phyloP scores from a whole-genome alignment of 345 rosid species.

The Hibiscus syriacus region DNA sequence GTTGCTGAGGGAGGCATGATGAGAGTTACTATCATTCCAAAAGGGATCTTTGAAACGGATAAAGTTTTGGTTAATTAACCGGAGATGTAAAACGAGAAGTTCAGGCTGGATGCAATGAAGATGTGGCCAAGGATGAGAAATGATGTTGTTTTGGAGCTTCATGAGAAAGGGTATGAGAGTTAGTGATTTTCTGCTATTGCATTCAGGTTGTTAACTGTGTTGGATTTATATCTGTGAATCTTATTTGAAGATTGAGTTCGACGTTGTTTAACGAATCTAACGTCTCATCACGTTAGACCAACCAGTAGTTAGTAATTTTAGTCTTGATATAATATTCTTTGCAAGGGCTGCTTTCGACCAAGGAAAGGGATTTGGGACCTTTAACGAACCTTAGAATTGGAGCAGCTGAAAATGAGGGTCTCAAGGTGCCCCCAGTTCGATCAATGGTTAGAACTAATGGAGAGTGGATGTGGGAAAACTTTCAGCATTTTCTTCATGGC shows the following conservation, averaged over 20 bases:
- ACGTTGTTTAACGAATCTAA: too few species aligned
- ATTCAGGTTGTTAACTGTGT: neutral
- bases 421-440: too few species aligned
- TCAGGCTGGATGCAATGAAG: slow-evolving; percentile 69
- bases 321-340: too few species aligned
- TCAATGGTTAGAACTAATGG: too few species aligned
- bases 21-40: slow-evolving; percentile 65
- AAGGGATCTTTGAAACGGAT: slow-evolving; percentile 56
- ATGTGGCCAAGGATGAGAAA: slow-evolving; percentile 87
- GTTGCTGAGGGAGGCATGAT: slow-evolving; percentile 72
- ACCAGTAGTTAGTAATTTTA: too few species aligned
- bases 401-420: too few species aligned
- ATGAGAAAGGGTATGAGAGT: slow-evolving; percentile 77
- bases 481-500: too few species aligned
- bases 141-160: slow-evolving; percentile 76
- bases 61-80: slow-evolving; percentile 44
- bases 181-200: slow-evolving; percentile 4
- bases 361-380: too few species aligned
- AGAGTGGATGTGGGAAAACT: too few species aligned
- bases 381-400: too few species aligned
- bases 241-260: neutral
- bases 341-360: too few species aligned
- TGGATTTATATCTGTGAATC: neutral
- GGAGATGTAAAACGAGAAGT: slow-evolving; percentile 62
- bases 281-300: too few species aligned